A percentile compares a stretch with the other conserved stretches of the same genome.
Evolutionary conservation across 2,329 filamentous ascomycete genomes (phyloP).

Genomic region (Sporothrix curviconia): DNA sequence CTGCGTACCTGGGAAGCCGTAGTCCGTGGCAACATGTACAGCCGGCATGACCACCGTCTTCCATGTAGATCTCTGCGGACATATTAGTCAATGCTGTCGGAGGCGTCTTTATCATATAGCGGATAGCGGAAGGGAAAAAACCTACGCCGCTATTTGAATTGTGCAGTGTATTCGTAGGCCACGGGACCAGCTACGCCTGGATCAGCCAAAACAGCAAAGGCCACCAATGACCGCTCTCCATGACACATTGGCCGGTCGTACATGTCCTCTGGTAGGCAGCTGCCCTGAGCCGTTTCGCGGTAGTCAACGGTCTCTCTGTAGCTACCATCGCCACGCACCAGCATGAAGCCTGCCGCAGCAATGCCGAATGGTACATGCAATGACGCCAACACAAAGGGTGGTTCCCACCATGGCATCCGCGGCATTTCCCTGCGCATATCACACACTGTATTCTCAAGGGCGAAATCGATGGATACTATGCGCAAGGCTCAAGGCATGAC

Average conservation of each 20-base stretch:
- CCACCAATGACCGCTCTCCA: conserved; percentile 65
- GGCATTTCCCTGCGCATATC: conserved; percentile 55
- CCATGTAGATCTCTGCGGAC: conserved; percentile 53
- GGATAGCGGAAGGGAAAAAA: conserved; percentile 6
- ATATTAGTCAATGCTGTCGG: neutral
- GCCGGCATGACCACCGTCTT: conserved; percentile 66
- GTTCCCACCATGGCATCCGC: conserved; percentile 71
- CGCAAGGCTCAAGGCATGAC: neutral
- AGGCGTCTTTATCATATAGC: no score
- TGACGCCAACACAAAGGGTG: conserved; percentile 67
- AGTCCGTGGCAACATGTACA: conserved; percentile 63
- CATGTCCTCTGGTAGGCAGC: conserved; percentile 80
- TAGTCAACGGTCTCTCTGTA: conserved; percentile 91
- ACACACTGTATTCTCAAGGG: neutral
- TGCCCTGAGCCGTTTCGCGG: conserved; percentile 76
- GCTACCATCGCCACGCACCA: conserved; percentile 67
- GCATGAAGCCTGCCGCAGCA: conserved; percentile 85
- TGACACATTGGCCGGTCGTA: conserved; percentile 63
- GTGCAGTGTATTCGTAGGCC: conserved; percentile 77
- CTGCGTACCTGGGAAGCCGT: conserved; percentile 52
- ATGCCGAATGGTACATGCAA: conserved; percentile 74
- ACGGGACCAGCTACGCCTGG: conserved; percentile 69
- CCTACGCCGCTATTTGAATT: conserved; percentile 58
- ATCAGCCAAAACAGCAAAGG: conserved; percentile 61
- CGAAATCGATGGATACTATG: no score